A percentile compares a stretch with the other conserved stretches of the same genome.
Conservation (phyloP, 129 eudicot species). For the Sambucus nigra region DNA sequence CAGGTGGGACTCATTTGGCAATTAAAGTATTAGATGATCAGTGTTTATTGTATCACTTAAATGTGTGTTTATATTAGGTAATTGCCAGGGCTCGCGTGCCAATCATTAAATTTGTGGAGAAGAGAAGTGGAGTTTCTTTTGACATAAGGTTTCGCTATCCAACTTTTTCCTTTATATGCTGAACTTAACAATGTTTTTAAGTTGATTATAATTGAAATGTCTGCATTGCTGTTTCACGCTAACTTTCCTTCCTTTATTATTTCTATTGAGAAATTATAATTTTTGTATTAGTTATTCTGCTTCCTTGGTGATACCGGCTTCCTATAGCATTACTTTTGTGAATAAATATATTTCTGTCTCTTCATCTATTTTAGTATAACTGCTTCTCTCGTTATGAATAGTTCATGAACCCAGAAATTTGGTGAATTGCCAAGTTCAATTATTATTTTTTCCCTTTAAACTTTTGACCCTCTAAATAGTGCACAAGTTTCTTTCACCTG, state of each 20-base stretch:
- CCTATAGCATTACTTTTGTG: too few species aligned
- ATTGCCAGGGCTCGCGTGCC: constrained; percentile 95
- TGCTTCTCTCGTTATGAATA: too few species aligned
- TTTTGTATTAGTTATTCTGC: not conserved
- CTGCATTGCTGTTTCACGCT: not conserved
- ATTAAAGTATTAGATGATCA: not conserved
- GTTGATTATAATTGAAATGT: not conserved
- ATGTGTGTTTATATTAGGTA: constrained; percentile 40
- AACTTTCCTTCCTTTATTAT: not conserved
- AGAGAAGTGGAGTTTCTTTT: constrained; percentile 60
- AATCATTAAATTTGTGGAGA: constrained; percentile 84
- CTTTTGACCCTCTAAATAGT: too few species aligned
- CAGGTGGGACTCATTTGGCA: constrained; percentile 44
- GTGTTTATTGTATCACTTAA: not conserved
- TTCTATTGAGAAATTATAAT: not conserved
- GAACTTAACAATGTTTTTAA: not conserved
- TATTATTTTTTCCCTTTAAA: too few species aligned
- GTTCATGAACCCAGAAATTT: too few species aligned
- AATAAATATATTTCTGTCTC: too few species aligned
- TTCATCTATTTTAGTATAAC: too few species aligned
- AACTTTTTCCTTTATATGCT: not conserved
- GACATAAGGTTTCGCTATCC: constrained; percentile 59
- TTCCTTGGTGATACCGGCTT: not conserved
- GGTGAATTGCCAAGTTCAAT: too few species aligned
- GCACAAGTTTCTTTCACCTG: too few species aligned